A percentile compares a stretch with the other conserved stretches of the same genome.
Conservation (phyloP, 768 basidiomycete genomes). For the Xanthoconium purpureum region DNA sequence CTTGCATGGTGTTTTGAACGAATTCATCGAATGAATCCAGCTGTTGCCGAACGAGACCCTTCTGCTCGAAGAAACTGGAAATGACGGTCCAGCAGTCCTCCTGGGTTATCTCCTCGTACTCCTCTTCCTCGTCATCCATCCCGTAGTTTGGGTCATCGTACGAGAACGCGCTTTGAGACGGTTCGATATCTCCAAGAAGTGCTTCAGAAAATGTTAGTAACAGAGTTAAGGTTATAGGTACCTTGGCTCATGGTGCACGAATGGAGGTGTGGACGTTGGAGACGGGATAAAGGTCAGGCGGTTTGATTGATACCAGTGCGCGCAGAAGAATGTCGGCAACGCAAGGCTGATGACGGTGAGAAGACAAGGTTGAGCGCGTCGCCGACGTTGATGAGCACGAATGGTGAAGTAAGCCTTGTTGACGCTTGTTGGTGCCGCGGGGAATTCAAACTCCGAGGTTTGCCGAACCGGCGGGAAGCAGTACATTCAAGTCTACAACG, state of each 20-base stretch:
- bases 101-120: slow-evolving; percentile 81
- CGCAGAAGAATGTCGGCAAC: neutral
- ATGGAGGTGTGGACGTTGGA: neutral
- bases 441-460: slow-evolving; percentile 13
- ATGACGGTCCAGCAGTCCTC: slow-evolving; percentile 97
- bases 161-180: slow-evolving; percentile 44
- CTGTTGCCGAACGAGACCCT: slow-evolving; percentile 96
- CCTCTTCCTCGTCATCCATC: slow-evolving; percentile 51
- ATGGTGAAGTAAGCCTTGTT: slow-evolving; percentile 31
- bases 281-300: neutral
- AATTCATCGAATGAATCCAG: slow-evolving; percentile 99
- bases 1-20: slow-evolving; percentile 99
- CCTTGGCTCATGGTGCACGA: slow-evolving; percentile 31
- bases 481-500: slow-evolving; percentile 8
- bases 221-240: slow-evolving; percentile 19
- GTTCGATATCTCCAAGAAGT: slow-evolving; percentile 44
- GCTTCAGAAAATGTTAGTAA: slow-evolving; percentile 33
- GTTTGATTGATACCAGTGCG: neutral
- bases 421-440: slow-evolving; percentile 17
- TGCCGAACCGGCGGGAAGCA: neutral
- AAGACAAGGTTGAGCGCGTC: slow-evolving; percentile 18
- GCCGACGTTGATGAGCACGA: slow-evolving; percentile 19
- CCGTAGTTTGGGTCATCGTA: slow-evolving; percentile 62
- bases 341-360: slow-evolving; percentile 8
- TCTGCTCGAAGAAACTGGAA: slow-evolving; percentile 93